Evolutionary conservation across 352 stramenopile species (phyloP), one percentile per base, ranked within the genome.

Genomic region (Globisporangium solare): DNA sequence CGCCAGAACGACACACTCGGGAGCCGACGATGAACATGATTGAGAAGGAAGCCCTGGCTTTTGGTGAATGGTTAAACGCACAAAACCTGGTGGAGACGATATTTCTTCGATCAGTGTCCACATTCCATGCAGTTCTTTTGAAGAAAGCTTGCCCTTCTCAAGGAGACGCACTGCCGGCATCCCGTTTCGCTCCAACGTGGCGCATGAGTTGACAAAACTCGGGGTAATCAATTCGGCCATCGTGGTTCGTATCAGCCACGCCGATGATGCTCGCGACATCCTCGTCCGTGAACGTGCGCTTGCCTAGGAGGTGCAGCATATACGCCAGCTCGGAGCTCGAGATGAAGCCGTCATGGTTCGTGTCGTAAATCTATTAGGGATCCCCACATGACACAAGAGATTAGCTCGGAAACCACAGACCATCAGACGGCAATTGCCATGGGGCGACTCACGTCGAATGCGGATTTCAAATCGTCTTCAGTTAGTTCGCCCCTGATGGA

Each of bases 211-310:
- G 54, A 24, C 78, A 77, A 45, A 97, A 97, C 59, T 97, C 89
- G 0, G 82, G 47, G 58, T 88, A 95, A 56, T 93, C 91, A 52
- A 97, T 95, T 22, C 83, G 78, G 32, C 86, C 83, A 48, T 95
- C 88, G 51, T 77, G 68, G 60, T 96, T 94, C 32, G 68, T 79
- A 58, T 97, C 89, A 0, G 90, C 84, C 0, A 71, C 64, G 32
- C 76, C 50, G 24, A 93, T 82, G 57, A 96, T 83, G 42, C 83
- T 77, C 12, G 64, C 48, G 27, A 74, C 70, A 48, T 89, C 78
- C 8, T 70, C 64, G 5, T 57, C 39, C 18, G 68, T 73, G 27
- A 87, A 72, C 35, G 62, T 60, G 14, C 74, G 66, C 21, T 88
- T 81, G n/a, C 79, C 67, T 8, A 91, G 60, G 27, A 90, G 31